Evolutionary conservation across 164 flowering plant genomes (phyloP), one percentile per base, ranked within the genome.

Genomic region (Berberis vulgaris): DNA sequence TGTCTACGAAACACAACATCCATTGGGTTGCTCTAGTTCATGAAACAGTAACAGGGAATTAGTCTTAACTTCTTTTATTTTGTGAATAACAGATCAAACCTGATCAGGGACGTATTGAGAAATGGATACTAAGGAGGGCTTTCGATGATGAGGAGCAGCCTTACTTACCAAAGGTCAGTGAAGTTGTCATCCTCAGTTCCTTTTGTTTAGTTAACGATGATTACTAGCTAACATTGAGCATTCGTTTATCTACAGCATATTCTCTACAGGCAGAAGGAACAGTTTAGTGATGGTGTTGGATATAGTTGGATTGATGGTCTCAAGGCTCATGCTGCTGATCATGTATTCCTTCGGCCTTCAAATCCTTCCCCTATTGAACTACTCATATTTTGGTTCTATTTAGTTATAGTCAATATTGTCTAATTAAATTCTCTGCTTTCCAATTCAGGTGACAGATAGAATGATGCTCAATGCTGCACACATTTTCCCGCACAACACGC

Each of bases 261-360:
- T 67, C 79, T 93, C 10, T 90, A 93, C 67, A 78, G 98, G 71
- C 98, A 93, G 78, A 90, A 93, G 61, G 97, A 93, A 72, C 97
- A 93, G 71, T 93, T 90, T 66, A 93, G 97, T 72, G 97, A 93
- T 76, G 98, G 96, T 47, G 97, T 93, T 62, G 97, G 98, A 10
- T 93, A 90, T 64, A 88, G 94, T 65, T 93, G 98, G 98, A 93
- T 93, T 52, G 97, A 93, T 77, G 96, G 96, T 6, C 89, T 93
- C 44, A 90, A 90, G 80, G 84, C 81, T 12, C 98, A 91, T 75
- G 89, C 97, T 61, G 83, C 82, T n/a, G 68, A 69, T 42, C 83
- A 87, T 80, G 97, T 91, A 84, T 9, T 40, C 50, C 26, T 26
- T 26, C 49, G 55, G 56, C 54, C 54, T 49, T 52, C 13, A 12